Evolutionary conservation across 768 basidiomycete genomes (phyloP).

Genomic region (Collybia sp.): DNA sequence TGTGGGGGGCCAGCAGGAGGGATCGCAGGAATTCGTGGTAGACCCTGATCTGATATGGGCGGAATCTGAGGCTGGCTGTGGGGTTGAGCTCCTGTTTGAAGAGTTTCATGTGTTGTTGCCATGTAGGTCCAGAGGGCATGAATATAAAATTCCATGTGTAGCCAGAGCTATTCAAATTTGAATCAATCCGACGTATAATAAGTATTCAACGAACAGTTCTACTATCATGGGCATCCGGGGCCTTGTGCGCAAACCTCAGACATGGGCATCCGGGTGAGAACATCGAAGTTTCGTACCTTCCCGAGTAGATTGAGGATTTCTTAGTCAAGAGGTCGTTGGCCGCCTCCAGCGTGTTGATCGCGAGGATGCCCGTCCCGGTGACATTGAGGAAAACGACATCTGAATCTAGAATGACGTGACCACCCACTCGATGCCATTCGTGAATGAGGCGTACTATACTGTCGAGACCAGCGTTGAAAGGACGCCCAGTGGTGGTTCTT

Average conservation of each 20-base stretch:
- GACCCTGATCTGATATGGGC: constrained; percentile 11
- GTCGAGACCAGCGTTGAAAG: constrained; percentile 10
- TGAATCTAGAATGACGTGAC: constrained; percentile 7
- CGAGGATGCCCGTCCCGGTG: constrained; percentile 13
- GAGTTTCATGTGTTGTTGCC: constrained; percentile 13
- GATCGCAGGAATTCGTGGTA: constrained; percentile 12
- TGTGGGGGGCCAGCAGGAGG: constrained; percentile 8
- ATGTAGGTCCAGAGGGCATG: constrained; percentile 11
- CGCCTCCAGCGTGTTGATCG: constrained; percentile 15
- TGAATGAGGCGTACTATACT: constrained; percentile 3
- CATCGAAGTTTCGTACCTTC: constrained; percentile 10
- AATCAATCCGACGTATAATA: constrained; percentile 9
- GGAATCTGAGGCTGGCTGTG: constrained; percentile 7
- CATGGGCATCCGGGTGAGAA: background rate
- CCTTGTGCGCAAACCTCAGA: background rate
- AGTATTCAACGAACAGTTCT: constrained; percentile 6
- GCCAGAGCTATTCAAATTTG: too few species aligned
- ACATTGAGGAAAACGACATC: constrained; percentile 17
- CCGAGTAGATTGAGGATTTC: constrained; percentile 14
- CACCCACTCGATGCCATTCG: background rate
- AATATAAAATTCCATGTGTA: constrained; percentile 4
- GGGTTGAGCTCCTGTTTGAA: constrained; percentile 15
- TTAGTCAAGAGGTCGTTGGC: constrained; percentile 18
- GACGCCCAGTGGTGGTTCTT: constrained; percentile 6
- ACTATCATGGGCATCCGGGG: constrained; percentile 14